A percentile compares a stretch with the other conserved stretches of the same genome.
Conservation (phyloP, 129 eudicot species). For the Erigeron canadensis region DNA sequence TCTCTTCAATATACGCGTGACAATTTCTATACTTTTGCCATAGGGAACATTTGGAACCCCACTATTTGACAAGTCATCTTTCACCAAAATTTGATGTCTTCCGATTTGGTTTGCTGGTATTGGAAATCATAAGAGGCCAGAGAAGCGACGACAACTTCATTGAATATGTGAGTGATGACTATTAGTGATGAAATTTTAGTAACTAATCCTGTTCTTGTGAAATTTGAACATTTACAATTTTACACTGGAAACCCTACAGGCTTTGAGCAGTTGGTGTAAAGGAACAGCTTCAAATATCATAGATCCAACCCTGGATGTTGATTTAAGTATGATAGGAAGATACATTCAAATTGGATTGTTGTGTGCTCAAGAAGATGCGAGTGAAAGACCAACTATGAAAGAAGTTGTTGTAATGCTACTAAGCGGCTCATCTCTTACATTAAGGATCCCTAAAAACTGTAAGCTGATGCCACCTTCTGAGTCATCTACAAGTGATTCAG, state of each 20-base stretch:
- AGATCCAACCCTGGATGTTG: neutral
- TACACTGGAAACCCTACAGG: neutral
- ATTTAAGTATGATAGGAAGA: constrained; percentile 2
- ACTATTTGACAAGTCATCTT: neutral
- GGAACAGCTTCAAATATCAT: constrained; percentile 5
- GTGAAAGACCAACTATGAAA: constrained; percentile 1
- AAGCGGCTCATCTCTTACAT: neutral
- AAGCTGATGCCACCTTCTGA: too few species aligned
- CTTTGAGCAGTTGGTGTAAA: neutral
- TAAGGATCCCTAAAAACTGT: neutral
- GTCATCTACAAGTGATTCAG: too few species aligned
- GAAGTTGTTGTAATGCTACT: constrained; percentile 5
- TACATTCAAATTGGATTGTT: constrained; percentile 7
- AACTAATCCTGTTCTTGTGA: neutral
- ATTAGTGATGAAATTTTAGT: neutral
- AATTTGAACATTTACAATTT: neutral
- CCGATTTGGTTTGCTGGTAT: neutral
- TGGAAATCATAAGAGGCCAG: neutral
- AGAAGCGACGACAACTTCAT: neutral
- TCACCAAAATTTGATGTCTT: neutral
- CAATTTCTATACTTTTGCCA: neutral
- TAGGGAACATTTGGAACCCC: neutral
- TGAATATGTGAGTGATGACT: neutral
- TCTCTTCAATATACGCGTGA: neutral
- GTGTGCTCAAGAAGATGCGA: constrained; percentile 2